These are phyloP conservation scores for Candida pini DNA, from an alignment of 805 yeast species.

Conservation along the genomic window DNA sequence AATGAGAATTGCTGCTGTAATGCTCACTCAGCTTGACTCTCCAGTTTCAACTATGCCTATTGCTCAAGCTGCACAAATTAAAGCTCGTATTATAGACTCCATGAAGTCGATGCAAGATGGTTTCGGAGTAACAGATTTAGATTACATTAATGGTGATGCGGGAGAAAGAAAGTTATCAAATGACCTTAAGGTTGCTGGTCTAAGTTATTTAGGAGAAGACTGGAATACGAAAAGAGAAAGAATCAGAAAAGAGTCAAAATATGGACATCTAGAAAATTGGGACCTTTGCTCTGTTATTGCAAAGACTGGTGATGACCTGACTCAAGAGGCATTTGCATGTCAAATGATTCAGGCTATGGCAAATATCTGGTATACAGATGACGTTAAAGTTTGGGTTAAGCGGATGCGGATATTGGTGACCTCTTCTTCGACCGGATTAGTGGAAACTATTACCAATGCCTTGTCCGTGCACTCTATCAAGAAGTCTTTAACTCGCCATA, in stretches of 20 bases:
- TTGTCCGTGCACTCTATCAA: slow-evolving; percentile 91
- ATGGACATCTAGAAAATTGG: slow-evolving; percentile 89
- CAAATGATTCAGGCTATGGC: slow-evolving; percentile 87
- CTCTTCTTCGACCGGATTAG: slow-evolving; percentile 84
- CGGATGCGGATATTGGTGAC: slow-evolving; percentile 90
- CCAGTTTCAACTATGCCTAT: slow-evolving; percentile 43
- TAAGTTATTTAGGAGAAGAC: slow-evolving; percentile 79
- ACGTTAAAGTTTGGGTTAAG: slow-evolving; percentile 83
- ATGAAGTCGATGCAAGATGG: slow-evolving; percentile 75
- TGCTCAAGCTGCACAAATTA: slow-evolving; percentile 59
- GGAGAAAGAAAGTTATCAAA: slow-evolving; percentile 92
- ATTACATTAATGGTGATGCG: slow-evolving; percentile 58
- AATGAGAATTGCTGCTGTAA: slow-evolving; percentile 93
- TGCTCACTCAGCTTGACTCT: slow-evolving; percentile 84
- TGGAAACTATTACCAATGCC: slow-evolving; percentile 94
- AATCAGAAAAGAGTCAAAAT: slow-evolving; percentile 70
- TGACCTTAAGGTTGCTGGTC: slow-evolving; percentile 82
- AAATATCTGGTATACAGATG: slow-evolving; percentile 68
- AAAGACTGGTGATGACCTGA: slow-evolving; percentile 90
- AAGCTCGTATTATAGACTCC: slow-evolving; percentile 61
- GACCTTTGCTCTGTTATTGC: slow-evolving; percentile 93
- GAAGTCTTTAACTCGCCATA: slow-evolving; percentile 77
- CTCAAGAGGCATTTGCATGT: slow-evolving; percentile 97
- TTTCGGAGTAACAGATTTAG: slow-evolving; percentile 47
- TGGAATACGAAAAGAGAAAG: slow-evolving; percentile 82